Evolutionary conservation across 352 stramenopile species (phyloP).

Genomic region (Pythium rhizo-oryzae): DNA sequence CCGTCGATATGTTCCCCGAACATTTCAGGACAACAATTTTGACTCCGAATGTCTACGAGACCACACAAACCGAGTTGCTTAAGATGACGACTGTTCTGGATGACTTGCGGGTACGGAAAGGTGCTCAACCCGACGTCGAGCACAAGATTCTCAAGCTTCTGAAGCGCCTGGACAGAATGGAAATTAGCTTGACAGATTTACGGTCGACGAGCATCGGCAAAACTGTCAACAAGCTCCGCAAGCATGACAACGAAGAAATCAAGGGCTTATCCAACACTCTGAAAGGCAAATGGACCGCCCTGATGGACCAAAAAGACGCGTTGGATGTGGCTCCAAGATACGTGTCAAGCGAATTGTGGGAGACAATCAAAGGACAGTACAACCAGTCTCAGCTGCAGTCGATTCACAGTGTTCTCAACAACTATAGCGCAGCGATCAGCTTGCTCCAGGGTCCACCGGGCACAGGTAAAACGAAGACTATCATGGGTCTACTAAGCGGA

Average conservation of each 20-base stretch:
- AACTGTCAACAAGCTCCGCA: conserved; percentile 83
- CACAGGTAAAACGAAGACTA: conserved; percentile 95
- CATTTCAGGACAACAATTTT: conserved; percentile 81
- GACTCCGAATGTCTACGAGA: conserved; percentile 79
- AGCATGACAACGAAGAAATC: conserved; percentile 64
- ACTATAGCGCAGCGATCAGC: conserved; percentile 85
- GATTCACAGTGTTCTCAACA: conserved; percentile 87
- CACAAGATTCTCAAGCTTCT: conserved; percentile 65
- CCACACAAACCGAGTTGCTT: conserved; percentile 74
- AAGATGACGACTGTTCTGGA: conserved; percentile 68
- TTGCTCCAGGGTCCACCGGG: conserved; percentile 95
- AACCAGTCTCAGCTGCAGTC: conserved; percentile 88
- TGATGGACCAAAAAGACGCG: conserved; percentile 71
- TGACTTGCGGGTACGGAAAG: conserved; percentile 44
- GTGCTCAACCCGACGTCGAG: conserved; percentile 20
- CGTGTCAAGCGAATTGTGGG: conserved; percentile 64
- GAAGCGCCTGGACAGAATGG: conserved; percentile 67
- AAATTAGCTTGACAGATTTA: conserved; percentile 78
- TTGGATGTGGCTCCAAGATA: conserved; percentile 64
- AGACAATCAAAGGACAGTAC: conserved; percentile 76
- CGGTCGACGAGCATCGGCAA: conserved; percentile 86
- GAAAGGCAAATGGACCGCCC: conserved; percentile 80
- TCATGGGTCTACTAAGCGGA: conserved; percentile 83
- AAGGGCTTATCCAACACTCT: conserved; percentile 46
- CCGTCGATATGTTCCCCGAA: conserved; percentile 82